phyloP scores from a whole-genome alignment of 2,329 filamentous ascomycete species.

The Tolypocladium pustulatum region DNA sequence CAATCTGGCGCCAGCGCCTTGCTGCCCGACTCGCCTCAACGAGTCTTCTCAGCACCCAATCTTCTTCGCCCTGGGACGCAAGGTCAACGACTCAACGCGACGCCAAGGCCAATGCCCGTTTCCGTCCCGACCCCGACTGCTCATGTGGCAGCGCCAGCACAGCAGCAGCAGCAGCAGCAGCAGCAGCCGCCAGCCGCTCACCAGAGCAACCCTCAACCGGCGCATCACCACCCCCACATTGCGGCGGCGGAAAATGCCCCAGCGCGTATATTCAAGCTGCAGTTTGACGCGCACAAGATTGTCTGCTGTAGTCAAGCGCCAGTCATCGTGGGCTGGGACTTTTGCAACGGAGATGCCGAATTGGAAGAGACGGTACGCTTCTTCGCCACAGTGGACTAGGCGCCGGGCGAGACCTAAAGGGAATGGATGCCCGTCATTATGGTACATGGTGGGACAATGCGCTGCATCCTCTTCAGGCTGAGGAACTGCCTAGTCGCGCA shows the following conservation, averaged over 20 bases:
- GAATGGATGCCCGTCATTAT: neutral
- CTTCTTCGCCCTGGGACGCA: neutral
- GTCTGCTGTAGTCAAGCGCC: constrained; percentile 90
- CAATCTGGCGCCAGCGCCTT: neutral
- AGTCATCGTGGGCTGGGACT: constrained; percentile 95
- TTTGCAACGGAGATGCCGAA: constrained; percentile 76
- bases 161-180: constrained; percentile 3
- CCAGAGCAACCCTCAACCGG: constrained; percentile 4
- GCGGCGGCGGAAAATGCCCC: constrained; percentile 34
- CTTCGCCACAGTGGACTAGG: constrained; percentile 51
- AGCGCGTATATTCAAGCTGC: constrained; percentile 81
- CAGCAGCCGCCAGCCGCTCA: constrained; percentile 1
- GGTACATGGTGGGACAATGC: neutral
- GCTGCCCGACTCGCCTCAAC: neutral
- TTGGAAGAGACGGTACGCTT: constrained; percentile 69
- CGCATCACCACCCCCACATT: constrained; percentile 33
- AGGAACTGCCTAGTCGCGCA: neutral
- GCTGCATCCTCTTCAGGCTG: neutral
- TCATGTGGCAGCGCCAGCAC: constrained; percentile 2
- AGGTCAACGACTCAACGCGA: neutral
- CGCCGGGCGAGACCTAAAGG: neutral
- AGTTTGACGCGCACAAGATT: constrained; percentile 88
- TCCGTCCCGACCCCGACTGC: constrained; percentile 10
- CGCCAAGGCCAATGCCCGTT: neutral
- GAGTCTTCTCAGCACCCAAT: neutral